These are phyloP conservation scores for Thuja plicata DNA, from an alignment of 83 land plant species.

Conservation along the genomic window DNA sequence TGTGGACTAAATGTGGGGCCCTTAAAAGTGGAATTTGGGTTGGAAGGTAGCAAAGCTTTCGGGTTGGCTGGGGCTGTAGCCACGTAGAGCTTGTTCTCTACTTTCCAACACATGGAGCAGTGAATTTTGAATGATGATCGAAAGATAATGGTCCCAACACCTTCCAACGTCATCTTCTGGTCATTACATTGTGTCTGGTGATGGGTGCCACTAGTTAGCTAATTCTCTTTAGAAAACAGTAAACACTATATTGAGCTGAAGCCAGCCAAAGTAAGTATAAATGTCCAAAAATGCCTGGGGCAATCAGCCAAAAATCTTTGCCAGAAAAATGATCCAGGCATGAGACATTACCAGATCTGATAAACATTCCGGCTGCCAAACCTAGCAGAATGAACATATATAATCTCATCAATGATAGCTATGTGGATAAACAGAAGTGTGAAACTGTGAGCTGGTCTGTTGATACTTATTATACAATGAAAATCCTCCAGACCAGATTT, in stretches of 20 bases:
- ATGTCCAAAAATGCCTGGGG: background rate
- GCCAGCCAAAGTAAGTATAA: background rate
- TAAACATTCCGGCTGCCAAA: background rate
- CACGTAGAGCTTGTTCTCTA: background rate
- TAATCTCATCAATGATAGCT: background rate
- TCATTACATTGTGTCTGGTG: background rate
- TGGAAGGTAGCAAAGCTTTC: background rate
- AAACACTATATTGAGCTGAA: background rate
- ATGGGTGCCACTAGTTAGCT: background rate
- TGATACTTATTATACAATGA: background rate
- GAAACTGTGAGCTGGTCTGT: background rate
- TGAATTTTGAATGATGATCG: background rate
- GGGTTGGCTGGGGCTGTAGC: background rate
- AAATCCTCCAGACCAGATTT: background rate
- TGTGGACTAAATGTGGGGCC: background rate
- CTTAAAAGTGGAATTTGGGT: background rate
- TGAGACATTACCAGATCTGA: background rate
- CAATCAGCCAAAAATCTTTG: background rate
- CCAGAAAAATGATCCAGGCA: background rate
- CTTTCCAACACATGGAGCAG: background rate
- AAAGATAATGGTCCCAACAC: background rate
- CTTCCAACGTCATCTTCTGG: background rate
- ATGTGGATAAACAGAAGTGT: background rate
- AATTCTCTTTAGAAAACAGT: background rate
- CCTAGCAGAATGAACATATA: background rate